These are phyloP conservation scores for Sphagnurus paluster DNA, from an alignment of 1,284 basidiomycete species.

Conservation along the genomic window DNA sequence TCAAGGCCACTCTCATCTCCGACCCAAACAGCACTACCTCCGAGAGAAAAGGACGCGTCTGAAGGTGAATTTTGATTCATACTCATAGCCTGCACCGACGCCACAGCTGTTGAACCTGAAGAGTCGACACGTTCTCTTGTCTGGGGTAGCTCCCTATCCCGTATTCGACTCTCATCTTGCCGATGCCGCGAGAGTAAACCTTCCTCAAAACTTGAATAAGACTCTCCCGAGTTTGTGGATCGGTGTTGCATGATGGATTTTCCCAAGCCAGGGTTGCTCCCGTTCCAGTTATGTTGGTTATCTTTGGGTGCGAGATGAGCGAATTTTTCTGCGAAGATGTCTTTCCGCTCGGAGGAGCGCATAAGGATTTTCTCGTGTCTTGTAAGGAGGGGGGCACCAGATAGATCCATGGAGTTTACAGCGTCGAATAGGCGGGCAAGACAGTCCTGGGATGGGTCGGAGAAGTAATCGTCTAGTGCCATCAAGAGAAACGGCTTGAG, in stretches of 20 bases:
- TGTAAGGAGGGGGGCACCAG: slow-evolving; percentile 74
- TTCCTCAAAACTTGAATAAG: slow-evolving; percentile 68
- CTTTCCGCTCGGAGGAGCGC: slow-evolving; percentile 87
- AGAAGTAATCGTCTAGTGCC: slow-evolving; percentile 95
- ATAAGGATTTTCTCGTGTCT: slow-evolving; percentile 87
- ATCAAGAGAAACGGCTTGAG: slow-evolving; percentile 86
- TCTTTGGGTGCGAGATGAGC: slow-evolving; percentile 33
- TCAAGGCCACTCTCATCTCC: slow-evolving; percentile 65
- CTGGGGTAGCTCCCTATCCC: slow-evolving; percentile 28
- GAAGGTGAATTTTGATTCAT: slow-evolving; percentile 53
- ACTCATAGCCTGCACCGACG: slow-evolving; percentile 22
- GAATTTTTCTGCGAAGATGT: slow-evolving; percentile 88
- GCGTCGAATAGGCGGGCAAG: slow-evolving; percentile 89
- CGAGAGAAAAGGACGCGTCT: slow-evolving; percentile 69
- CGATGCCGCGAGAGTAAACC: slow-evolving; percentile 48
- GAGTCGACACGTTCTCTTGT: slow-evolving; percentile 40
- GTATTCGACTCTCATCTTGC: slow-evolving; percentile 32
- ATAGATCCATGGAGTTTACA: slow-evolving; percentile 90
- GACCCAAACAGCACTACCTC: slow-evolving; percentile 78
- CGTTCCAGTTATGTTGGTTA: slow-evolving; percentile 22
- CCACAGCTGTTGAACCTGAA: slow-evolving; percentile 37
- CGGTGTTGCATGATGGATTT: slow-evolving; percentile 43
- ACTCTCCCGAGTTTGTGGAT: slow-evolving; percentile 56
- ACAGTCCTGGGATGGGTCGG: slow-evolving; percentile 83
- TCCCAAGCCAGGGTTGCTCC: slow-evolving; percentile 22